Evolutionary conservation across 768 basidiomycete species (phyloP), one percentile per base, ranked within the genome.

Genomic region (Boletus subcaerulescens): DNA sequence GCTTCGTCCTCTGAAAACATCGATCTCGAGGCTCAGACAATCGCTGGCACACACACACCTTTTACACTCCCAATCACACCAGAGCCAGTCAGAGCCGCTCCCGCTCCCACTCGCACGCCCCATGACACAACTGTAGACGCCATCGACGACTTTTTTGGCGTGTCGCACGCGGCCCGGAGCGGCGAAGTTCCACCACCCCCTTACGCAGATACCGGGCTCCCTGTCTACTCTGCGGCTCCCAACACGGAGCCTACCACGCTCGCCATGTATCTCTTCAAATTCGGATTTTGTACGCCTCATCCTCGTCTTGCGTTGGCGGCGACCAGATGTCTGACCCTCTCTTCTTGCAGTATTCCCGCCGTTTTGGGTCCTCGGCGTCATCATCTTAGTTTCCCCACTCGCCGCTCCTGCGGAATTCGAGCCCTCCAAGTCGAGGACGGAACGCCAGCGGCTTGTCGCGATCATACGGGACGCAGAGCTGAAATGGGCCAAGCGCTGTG

Each of bases 201-300:
- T 22, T 76, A 75, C 41, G 55, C 55, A 31, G 59, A 67, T 29
- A 46, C 54, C 13, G 73, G 65, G 32, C 67, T 67, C 7, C 76
- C 72, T 17, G 65, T 72, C 12, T 77, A 77, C 52, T 60, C 65
- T 8, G 55, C 62, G 14, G 29, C 52, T 22, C 38, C 73, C 13
- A 33, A 45, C 31, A 66, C 65, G 8, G 74, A 77, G 65, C 77
- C 75, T 31, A 58, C 65, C 38, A 78, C 78, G 41, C 73, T 80
- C 52, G 78, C 78, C 1, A 72, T 67, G 65, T 75, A 76, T 58
- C 69, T 80, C 38, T 81, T 80, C 72, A 77, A 73, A 56, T 77
- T 74, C 29, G 80, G 80, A 22, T 80, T 80, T 62, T 29, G 80
- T 81, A 57, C 65, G 80, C 73, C 6, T 45, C 32, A 3, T 36